A percentile compares a stretch with the other conserved stretches of the same genome.
These are phyloP conservation scores for Cladosporium sp. DNA, from an alignment of 2,329 filamentous ascomycete species.

Conservation along the genomic window DNA sequence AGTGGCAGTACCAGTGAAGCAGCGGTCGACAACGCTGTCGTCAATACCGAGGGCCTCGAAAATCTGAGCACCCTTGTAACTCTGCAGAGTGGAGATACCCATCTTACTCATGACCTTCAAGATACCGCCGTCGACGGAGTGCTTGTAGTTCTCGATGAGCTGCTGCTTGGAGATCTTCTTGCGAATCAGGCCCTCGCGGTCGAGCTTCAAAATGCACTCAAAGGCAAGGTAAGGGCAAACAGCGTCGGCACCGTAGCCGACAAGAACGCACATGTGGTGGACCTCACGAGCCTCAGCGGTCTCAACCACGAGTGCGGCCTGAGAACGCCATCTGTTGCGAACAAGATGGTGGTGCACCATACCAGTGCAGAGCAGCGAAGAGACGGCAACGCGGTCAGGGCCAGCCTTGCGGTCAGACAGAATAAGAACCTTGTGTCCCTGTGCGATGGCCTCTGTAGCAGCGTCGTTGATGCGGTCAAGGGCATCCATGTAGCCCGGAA, in stretches of 20 bases:
- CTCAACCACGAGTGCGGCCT: constrained; percentile 81
- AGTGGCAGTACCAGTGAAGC: constrained; percentile 90
- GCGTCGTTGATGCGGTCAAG: constrained; percentile 85
- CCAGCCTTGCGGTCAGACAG: constrained; percentile 85
- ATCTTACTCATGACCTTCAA: constrained; percentile 99
- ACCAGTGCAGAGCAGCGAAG: constrained; percentile 79
- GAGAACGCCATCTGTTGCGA: constrained; percentile 90
- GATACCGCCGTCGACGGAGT: constrained; percentile 92
- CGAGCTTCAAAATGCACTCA: constrained; percentile 95
- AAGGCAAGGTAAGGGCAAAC: constrained; percentile 93
- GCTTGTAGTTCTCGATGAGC: constrained; percentile 92
- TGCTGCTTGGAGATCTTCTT: constrained; percentile 79
- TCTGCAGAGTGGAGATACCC: constrained; percentile 94
- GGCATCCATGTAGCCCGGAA: constrained; percentile 78
- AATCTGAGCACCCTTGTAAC: constrained; percentile 97
- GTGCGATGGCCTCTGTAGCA: constrained; percentile 76
- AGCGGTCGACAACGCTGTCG: constrained; percentile 85
- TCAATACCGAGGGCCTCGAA: constrained; percentile 94
- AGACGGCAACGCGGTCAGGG: constrained; percentile 76
- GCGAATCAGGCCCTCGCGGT: constrained; percentile 85
- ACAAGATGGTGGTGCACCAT: constrained; percentile 95
- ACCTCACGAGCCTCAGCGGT: constrained; percentile 95
- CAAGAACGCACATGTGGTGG: constrained; percentile 96
- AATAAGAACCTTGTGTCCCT: constrained; percentile 77
- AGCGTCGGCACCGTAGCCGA: constrained; percentile 91